These are phyloP conservation scores for Calocybe gangraenosa DNA, from an alignment of 768 basidiomycete genomes.

Conservation along the genomic window DNA sequence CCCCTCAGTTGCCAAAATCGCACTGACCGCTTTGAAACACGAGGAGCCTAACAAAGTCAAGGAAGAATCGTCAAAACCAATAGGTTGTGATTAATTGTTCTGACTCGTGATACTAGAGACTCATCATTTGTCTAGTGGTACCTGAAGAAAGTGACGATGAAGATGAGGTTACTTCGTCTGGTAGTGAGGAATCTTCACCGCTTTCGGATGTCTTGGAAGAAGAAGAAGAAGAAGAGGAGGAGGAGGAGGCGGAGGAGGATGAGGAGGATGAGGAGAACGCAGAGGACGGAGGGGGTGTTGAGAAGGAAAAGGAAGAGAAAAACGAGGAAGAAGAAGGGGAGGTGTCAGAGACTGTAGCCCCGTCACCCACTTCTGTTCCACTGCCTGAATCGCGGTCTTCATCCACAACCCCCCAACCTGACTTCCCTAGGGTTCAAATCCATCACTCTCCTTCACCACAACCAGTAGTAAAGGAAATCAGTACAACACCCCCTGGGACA, in stretches of 20 bases:
- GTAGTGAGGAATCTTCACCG: conserved; percentile 8
- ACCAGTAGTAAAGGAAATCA: conserved; percentile 31
- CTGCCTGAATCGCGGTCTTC: conserved; percentile 44
- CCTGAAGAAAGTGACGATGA: conserved; percentile 15
- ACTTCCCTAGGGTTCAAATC: conserved; percentile 36
- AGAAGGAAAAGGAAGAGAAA: conserved; percentile 12
- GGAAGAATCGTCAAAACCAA: no score
- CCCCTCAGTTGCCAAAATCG: not conserved
- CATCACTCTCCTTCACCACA: conserved; percentile 31
- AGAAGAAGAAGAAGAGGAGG: conserved; percentile 7
- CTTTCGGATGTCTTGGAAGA: conserved; percentile 15
- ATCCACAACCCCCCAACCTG: conserved; percentile 57
- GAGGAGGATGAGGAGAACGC: not conserved
- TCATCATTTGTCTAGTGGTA: conserved; percentile 7
- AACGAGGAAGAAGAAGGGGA: conserved; percentile 5
- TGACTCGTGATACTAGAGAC: conserved; percentile 10
- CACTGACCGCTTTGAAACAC: not conserved
- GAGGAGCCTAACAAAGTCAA: not conserved
- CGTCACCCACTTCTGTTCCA: conserved; percentile 14
- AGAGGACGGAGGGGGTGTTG: no score
- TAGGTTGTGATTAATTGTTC: no score
- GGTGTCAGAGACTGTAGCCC: conserved; percentile 19
- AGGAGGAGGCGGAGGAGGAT: not conserved
- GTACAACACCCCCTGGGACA: conserved; percentile 65
- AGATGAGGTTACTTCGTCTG: conserved; percentile 12